Evolutionary conservation across 2,329 filamentous ascomycete genomes (phyloP).

Genomic region (Chrysoporthe cubensis): DNA sequence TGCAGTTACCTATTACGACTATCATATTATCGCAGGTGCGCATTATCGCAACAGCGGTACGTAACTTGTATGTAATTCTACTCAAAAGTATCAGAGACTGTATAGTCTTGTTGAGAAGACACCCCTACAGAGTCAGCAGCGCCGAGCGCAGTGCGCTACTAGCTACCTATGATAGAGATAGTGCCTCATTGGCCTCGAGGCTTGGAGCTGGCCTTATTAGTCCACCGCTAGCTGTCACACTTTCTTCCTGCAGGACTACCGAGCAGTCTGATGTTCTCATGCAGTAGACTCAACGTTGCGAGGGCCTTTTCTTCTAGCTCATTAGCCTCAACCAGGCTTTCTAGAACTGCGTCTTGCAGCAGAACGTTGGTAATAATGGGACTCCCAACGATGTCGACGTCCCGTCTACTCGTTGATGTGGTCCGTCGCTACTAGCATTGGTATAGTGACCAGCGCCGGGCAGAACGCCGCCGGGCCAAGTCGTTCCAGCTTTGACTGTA

Average conservation of each 20-base stretch:
- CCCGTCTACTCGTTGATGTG: too few relatives aligned
- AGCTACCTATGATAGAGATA: neutral
- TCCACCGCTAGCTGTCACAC: neutral
- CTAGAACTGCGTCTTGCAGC: neutral
- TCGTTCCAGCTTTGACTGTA: neutral
- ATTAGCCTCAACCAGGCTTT: neutral
- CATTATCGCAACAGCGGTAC: too few relatives aligned
- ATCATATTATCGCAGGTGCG: too few relatives aligned
- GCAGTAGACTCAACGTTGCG: neutral
- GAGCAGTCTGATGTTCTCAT: neutral
- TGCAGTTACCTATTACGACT: neutral
- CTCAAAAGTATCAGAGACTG: neutral
- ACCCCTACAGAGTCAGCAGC: neutral
- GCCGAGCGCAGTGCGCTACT: neutral
- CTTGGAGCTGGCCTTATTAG: neutral
- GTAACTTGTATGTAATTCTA: too few relatives aligned
- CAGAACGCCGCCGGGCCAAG: neutral
- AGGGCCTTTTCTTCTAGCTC: neutral
- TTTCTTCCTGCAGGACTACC: neutral
- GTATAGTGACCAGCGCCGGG: too few relatives aligned
- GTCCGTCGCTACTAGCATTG: too few relatives aligned
- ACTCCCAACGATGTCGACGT: too few relatives aligned
- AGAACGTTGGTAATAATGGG: neutral
- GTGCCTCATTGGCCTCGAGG: neutral
- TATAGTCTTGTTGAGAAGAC: neutral